Conservation (phyloP, 495 filamentous ascomycete genomes). For the Penicillium angulare region DNA sequence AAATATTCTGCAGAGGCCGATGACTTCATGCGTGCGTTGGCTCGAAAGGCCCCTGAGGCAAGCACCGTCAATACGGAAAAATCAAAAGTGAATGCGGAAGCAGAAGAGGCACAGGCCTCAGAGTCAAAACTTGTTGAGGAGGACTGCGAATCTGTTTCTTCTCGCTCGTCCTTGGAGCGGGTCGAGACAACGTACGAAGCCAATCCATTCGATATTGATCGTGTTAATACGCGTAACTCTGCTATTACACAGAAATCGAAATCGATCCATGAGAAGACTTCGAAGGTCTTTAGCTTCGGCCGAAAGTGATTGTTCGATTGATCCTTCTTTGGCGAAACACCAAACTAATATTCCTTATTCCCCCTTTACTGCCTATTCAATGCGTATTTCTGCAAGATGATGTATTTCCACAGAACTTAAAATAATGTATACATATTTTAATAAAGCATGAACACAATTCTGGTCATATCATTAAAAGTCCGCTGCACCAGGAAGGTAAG, state of each 20-base stretch:
- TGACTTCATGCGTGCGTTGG: slow-evolving; percentile 21
- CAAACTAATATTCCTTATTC: background rate
- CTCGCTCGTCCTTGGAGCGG: slow-evolving; percentile 8
- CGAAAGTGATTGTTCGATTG: background rate
- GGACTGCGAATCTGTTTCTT: background rate
- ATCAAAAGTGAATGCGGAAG: background rate
- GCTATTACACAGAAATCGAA: slow-evolving; percentile 23
- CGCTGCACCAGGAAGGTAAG: slow-evolving; percentile 23
- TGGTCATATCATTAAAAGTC: slow-evolving; percentile 13
- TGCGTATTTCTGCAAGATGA: no score
- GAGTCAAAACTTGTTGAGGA: background rate
- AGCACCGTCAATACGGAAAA: no score
- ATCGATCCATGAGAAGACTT: slow-evolving; percentile 1
- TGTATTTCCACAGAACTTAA: no score
- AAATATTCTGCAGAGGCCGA: slow-evolving; percentile 66
- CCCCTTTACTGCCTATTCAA: no score
- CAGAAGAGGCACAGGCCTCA: background rate
- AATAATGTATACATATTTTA: slow-evolving; percentile 4
- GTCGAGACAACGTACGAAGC: slow-evolving; percentile 19
- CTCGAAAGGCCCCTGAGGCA: slow-evolving; percentile 9
- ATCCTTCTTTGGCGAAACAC: background rate
- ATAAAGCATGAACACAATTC: background rate
- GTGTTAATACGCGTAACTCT: slow-evolving; percentile 27
- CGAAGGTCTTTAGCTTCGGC: slow-evolving; percentile 9
- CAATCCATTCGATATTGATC: slow-evolving; percentile 30